phyloP scores from a whole-genome alignment of 163 green algal genomes.

The Volvox carteri region DNA sequence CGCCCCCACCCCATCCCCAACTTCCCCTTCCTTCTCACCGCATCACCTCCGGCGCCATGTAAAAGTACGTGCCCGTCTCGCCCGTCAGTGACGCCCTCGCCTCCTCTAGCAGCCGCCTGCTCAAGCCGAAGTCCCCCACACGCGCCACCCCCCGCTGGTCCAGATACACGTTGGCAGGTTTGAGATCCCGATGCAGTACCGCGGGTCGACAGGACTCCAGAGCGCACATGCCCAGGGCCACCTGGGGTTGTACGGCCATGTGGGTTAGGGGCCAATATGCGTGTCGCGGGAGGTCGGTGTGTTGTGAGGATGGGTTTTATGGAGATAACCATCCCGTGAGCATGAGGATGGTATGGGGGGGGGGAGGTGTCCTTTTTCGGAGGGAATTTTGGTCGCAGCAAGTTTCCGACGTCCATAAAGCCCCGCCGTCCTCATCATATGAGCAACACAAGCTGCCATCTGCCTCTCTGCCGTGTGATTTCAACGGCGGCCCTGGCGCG shows the following conservation, averaged over 20 bases:
- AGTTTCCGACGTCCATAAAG: too few relatives aligned
- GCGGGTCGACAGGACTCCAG: slow-evolving; percentile 79
- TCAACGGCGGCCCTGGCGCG: too few relatives aligned
- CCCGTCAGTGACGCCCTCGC: slow-evolving; percentile 73
- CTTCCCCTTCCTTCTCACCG: slow-evolving; percentile 43
- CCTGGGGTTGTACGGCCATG: slow-evolving; percentile 68
- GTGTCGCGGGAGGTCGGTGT: too few relatives aligned
- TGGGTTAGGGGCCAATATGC: not conserved
- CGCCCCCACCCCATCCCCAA: too few relatives aligned
- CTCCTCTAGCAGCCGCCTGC: slow-evolving; percentile 68
- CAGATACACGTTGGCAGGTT: slow-evolving; percentile 91
- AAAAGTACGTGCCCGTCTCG: slow-evolving; percentile 93
- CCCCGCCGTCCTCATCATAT: too few relatives aligned
- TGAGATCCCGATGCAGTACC: slow-evolving; percentile 92
- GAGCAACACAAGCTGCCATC: too few relatives aligned
- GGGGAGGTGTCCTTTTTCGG: too few relatives aligned
- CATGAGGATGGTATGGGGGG: too few relatives aligned
- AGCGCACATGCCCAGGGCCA: slow-evolving; percentile 85
- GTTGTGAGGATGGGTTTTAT: too few relatives aligned
- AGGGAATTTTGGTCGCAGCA: too few relatives aligned
- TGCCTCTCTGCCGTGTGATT: too few relatives aligned
- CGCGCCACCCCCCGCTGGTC: slow-evolving; percentile 67
- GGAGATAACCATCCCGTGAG: too few relatives aligned
- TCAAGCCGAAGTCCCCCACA: slow-evolving; percentile 90
- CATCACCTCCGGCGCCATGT: slow-evolving; percentile 92